These are phyloP conservation scores for Viola pubescens DNA, from an alignment of 441 rosid species.

Conservation along the genomic window DNA sequence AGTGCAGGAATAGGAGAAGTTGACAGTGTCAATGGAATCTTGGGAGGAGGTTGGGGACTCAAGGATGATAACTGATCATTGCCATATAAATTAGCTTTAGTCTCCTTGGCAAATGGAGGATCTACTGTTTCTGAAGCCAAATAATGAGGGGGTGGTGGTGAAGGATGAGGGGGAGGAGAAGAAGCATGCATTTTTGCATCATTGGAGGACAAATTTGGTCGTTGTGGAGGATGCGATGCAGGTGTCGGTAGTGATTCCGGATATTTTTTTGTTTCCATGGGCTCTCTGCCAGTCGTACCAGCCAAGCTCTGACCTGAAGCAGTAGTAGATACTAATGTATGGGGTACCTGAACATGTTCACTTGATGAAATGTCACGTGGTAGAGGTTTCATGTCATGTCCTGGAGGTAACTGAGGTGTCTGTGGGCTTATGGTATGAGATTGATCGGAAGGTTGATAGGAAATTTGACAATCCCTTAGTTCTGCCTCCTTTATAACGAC, in stretches of 20 bases:
- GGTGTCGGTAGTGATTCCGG: slow-evolving; percentile 27
- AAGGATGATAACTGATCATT: slow-evolving; percentile 25
- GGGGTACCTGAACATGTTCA: slow-evolving; percentile 16
- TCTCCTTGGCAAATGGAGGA: slow-evolving; percentile 22
- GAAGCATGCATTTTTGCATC: slow-evolving; percentile 21
- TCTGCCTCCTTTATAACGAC: slow-evolving; percentile 20
- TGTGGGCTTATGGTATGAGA: slow-evolving; percentile 19
- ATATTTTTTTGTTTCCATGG: slow-evolving; percentile 19
- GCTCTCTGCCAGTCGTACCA: slow-evolving; percentile 16
- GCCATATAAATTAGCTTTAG: slow-evolving; percentile 24
- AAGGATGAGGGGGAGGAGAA: slow-evolving; percentile 23
- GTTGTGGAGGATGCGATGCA: slow-evolving; percentile 27
- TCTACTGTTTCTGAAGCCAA: slow-evolving; percentile 24
- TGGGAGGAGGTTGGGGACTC: slow-evolving; percentile 13
- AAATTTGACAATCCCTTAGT: slow-evolving; percentile 23
- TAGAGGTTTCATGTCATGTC: slow-evolving; percentile 20
- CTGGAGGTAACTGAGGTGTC: slow-evolving; percentile 22
- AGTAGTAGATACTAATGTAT: slow-evolving; percentile 14
- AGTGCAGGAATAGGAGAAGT: not conserved
- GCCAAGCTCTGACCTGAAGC: slow-evolving; percentile 15
- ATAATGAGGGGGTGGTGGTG: slow-evolving; percentile 12
- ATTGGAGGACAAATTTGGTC: slow-evolving; percentile 21
- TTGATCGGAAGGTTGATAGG: slow-evolving; percentile 20
- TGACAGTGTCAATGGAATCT: slow-evolving; percentile 14
- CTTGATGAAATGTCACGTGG: slow-evolving; percentile 21